phyloP scores from a whole-genome alignment of 768 basidiomycete genomes.

The Suillus bovinus region DNA sequence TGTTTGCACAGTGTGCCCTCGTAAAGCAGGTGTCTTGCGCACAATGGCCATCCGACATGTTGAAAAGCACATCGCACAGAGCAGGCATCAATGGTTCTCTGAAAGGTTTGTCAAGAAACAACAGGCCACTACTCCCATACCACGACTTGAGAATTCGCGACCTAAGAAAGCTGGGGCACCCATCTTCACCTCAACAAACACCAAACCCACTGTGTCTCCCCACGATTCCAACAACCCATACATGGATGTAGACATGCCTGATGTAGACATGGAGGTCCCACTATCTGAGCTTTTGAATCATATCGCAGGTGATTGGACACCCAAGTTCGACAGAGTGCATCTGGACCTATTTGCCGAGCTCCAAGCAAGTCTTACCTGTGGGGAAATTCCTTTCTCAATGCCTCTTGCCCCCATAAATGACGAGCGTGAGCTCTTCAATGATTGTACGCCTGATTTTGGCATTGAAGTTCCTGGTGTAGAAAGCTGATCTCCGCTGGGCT shows the following conservation, averaged over 20 bases:
- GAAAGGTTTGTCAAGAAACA: no score
- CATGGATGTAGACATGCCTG: background rate
- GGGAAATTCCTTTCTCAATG: background rate
- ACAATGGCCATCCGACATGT: no score
- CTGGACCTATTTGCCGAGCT: background rate
- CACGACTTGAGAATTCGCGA: no score
- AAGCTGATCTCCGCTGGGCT: no score
- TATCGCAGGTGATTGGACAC: background rate
- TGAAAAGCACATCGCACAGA: no score
- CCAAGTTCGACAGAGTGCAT: background rate
- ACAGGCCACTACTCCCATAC: no score
- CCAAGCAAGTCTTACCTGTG: background rate
- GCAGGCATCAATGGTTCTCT: no score
- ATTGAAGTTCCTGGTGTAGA: background rate
- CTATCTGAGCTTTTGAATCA: background rate
- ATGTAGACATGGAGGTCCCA: background rate
- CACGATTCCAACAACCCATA: background rate
- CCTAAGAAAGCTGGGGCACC: no score
- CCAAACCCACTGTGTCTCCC: background rate
- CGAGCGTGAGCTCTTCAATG: background rate
- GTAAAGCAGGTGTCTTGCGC: no score
- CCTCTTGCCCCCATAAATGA: background rate
- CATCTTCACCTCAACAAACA: background rate
- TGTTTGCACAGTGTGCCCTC: no score
- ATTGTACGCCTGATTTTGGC: background rate